phyloP scores from a whole-genome alignment of 305 asterid genomes.

The Fraxinus xanthoxyloides region DNA sequence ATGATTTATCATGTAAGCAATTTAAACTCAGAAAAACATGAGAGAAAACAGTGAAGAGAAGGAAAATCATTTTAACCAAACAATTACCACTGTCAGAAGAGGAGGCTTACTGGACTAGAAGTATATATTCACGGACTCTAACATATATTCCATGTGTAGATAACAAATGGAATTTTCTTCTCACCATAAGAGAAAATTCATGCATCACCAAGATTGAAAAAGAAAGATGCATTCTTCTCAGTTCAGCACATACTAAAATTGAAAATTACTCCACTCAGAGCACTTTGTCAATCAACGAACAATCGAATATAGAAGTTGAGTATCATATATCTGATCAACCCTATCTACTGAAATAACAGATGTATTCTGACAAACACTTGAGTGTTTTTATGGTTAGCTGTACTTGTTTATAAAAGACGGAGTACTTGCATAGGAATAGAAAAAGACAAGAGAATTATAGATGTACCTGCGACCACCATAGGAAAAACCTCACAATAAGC shows the following conservation, averaged over 20 bases:
- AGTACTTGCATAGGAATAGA: conserved; percentile 18
- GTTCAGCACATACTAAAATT: conserved; percentile 4
- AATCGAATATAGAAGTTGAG: neutral
- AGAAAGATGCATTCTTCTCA: neutral
- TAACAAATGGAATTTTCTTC: conserved; percentile 7
- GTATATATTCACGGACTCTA: neutral
- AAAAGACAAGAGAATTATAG: conserved; percentile 16
- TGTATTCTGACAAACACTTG: conserved; percentile 2
- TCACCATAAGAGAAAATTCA: neutral
- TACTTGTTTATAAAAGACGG: conserved; percentile 8
- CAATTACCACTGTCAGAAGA: neutral
- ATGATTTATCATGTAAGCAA: neutral
- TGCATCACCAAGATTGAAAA: neutral
- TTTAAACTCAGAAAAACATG: neutral
- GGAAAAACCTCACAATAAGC: conserved; percentile 82
- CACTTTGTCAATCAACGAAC: neutral
- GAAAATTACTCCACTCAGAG: neutral
- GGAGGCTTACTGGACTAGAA: neutral
- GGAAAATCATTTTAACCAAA: neutral
- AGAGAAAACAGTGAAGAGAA: conserved; percentile 6
- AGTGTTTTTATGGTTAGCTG: neutral
- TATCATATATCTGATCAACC: conserved; percentile 1
- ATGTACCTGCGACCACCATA: conserved; percentile 99
- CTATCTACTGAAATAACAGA: conserved; percentile 13
- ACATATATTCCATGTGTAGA: neutral